Evolutionary conservation across 345 rosid genomes (phyloP), one percentile per base, ranked within the genome.

Genomic region (Eutrema japonicum): DNA sequence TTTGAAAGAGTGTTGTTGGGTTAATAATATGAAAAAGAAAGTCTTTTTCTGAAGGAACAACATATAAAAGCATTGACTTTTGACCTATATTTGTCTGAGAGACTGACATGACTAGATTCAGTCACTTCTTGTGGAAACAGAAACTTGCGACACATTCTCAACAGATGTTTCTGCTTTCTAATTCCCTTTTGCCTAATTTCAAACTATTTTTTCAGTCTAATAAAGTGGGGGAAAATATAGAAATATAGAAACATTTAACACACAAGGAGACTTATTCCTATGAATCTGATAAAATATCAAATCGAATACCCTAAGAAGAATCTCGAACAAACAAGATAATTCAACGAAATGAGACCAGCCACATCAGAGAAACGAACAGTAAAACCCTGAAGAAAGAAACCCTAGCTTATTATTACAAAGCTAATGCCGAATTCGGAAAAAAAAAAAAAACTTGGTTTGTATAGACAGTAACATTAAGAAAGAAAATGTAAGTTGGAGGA

Each of bases 111-210:
- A 76, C 67, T 71, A 77, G 48, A 70, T 64, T 71, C 55, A 77
- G 67, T 77, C 80, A 64, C 32, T n/a, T 65, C 67, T 70, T 37
- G 53, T 26, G 72, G 70, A 48, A 62, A 68, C 70, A 75, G 79
- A 76, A 53, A 51, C 64, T 70, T 54, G 37, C 3, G 32, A n/a
- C 62, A 64, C 53, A 70, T 70, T 64, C 18, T 71, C 62, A 76
- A 77, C 80, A 77, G 76, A 77, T 64, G 76, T 77, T 71, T 70
- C 66, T 70, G 71, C 74, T 68, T 68, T 75, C 53, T 50, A 11
- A 51, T 16, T 45, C 61, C 64, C 29, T 11, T 76, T 70, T 47
- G 7, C 66, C 66, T 38, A 29, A 69, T 62, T 43, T 47, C 12
- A 64, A 68, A 70, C 66, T 63, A 54, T 56, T 50, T 5, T 18